Conservation (phyloP, 306 rosid genomes). For the Geum urbanum region DNA sequence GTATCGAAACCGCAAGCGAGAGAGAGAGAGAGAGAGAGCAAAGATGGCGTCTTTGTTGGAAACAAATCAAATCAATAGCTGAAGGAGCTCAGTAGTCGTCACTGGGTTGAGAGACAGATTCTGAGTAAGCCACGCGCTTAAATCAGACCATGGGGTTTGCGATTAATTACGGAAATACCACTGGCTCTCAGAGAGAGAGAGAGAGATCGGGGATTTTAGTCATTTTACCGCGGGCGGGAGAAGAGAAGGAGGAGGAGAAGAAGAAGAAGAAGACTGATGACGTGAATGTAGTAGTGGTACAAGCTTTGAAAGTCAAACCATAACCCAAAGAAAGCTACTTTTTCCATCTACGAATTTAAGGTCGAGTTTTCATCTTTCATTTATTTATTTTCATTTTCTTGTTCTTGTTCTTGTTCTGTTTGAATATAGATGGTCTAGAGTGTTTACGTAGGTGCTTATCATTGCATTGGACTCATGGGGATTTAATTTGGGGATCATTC, state of each 20-base stretch:
- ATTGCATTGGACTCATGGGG: neutral
- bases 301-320: conserved; percentile 15
- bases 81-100: conserved; percentile 12
- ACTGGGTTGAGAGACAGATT: conserved; percentile 9
- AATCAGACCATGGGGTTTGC: conserved; percentile 7
- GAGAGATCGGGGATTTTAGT: neutral
- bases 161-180: conserved; percentile 48
- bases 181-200: conserved; percentile 13
- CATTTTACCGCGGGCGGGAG: conserved; percentile 22
- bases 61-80: neutral
- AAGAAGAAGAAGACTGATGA: neutral
- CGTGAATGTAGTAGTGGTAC: neutral
- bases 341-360: neutral
- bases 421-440: neutral
- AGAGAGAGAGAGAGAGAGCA: neutral
- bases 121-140: neutral
- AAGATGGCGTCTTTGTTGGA: neutral
- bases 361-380: neutral
- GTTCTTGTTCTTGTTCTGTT: neutral
- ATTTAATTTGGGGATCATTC: too few relatives aligned
- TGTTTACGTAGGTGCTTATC: neutral
- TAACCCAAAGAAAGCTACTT: conserved; percentile 10
- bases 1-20: neutral
- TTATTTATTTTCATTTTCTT: neutral
- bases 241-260: conserved; percentile 5